Base-by-base conservation (phyloP, 352 stramenopile species). In the Globisporangium alternatum region DNA sequence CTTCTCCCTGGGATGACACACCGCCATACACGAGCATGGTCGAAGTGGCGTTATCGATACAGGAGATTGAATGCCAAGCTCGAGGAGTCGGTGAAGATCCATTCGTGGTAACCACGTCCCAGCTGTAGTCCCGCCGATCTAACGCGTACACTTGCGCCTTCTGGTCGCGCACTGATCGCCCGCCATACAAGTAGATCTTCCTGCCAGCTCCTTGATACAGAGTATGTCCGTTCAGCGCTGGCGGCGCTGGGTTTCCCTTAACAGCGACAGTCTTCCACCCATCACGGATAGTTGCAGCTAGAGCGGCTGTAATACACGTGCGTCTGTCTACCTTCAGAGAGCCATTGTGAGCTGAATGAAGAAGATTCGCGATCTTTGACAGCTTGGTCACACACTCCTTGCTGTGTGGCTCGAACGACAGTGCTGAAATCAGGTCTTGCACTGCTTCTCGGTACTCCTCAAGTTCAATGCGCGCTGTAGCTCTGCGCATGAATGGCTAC, bases 161-260 rank as follows among this genome's bases (percentile, higher is more conserved):
- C 58, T 89, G 81, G 47, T 92, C 83, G 1, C 83, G 76, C 6
- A 90, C 72, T 28, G 81, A 76, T 55, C 83, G 75, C 33, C 83
- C 83, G 21, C 81, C 83, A 60, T 85, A 87, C 1, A 90, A 57
- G 47, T 74, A 76, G 31, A 83, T 72, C 37, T 53, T 53, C 3
- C 28, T 59, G 19, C 69, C 62, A 3, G 35, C 28, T 22, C 65
- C 74, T 55, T 41, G 51, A 44, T 88, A 88, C n/a, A 92, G 64
- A 1, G 69, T 74, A 31, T 92, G 83, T 6, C 83, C 83, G 47
- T 90, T 92, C 7, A 89, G 62, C 44, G 71, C 80, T 41, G 79
- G 70, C 33, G 83, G 83, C n/a, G 77, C 77, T 28, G 83, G 83
- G 30, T 92, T 92, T 2, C 83, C 83, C 66, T 77, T 77, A 5